A percentile compares a stretch with the other conserved stretches of the same genome.
Evolutionary conservation across 1,284 basidiomycete species (phyloP).

Genomic region (Exobasidium rhododendri): DNA sequence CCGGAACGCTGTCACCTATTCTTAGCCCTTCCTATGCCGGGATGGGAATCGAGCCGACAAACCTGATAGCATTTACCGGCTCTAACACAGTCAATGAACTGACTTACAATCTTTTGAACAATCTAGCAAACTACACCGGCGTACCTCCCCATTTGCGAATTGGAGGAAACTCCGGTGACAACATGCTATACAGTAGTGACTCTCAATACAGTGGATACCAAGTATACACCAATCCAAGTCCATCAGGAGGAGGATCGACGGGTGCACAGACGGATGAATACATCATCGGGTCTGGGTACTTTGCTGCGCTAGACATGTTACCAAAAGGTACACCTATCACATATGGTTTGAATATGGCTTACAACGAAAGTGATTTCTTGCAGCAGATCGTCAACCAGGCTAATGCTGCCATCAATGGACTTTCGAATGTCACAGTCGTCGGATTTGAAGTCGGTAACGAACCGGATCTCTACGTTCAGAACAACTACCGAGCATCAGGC

Average conservation of each 20-base stretch:
- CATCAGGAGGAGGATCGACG: conserved; percentile 21
- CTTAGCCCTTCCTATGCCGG: conserved; percentile 38
- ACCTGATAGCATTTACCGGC: conserved; percentile 35
- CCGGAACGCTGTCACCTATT: conserved; percentile 23
- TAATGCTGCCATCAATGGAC: conserved; percentile 21
- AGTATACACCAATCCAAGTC: conserved; percentile 23
- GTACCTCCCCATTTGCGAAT: conserved; percentile 36
- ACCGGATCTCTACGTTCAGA: conserved; percentile 36
- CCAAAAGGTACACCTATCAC: conserved; percentile 36
- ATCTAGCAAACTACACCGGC: conserved; percentile 38
- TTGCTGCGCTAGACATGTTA: conserved; percentile 25
- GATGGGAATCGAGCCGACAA: conserved; percentile 42
- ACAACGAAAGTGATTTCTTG: conserved; percentile 24
- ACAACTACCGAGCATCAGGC: conserved; percentile 25
- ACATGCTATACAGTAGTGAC: conserved; percentile 24
- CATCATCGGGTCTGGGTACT: conserved; percentile 31
- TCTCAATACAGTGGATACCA: conserved; percentile 12
- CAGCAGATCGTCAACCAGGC: conserved; percentile 29
- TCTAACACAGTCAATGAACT: conserved; percentile 26
- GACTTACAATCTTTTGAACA: conserved; percentile 34
- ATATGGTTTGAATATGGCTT: conserved; percentile 40
- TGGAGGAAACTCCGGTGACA: conserved; percentile 40
- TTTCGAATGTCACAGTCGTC: conserved; percentile 22
- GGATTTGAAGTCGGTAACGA: conserved; percentile 45
- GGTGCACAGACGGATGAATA: conserved; percentile 19